Conservation (phyloP, 2,329 filamentous ascomycete genomes). For the Podosphaera fusca region DNA sequence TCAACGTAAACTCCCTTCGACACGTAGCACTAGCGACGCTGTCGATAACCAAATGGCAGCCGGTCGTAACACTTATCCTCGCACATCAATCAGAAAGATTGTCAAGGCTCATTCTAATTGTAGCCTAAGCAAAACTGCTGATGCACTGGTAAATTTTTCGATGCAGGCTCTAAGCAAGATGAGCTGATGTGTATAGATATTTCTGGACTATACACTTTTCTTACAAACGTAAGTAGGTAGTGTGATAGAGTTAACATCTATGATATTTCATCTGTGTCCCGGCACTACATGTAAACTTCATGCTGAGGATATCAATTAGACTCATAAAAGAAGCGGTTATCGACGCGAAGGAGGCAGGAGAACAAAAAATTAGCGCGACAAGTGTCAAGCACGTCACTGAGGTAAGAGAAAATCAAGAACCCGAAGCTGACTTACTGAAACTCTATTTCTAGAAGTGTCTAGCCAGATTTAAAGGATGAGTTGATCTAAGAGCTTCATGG, state of each 20-base stretch:
- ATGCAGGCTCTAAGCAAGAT: constrained; percentile 3
- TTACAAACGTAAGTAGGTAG: constrained; percentile 33
- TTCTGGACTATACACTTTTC: constrained; percentile 64
- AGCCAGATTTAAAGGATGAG: constrained; percentile 15
- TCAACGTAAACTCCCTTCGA: too few relatives aligned
- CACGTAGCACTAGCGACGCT: too few relatives aligned
- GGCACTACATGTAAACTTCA: not conserved
- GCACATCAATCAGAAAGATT: constrained; percentile 68
- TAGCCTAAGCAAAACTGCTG: constrained; percentile 62
- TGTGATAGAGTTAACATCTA: not conserved
- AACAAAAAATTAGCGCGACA: constrained; percentile 49
- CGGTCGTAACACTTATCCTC: constrained; percentile 57
- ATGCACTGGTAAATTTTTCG: constrained; percentile 43
- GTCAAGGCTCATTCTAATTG: constrained; percentile 71
- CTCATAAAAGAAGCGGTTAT: constrained; percentile 63
- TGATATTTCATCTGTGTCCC: not conserved
- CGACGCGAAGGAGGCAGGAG: constrained; percentile 48
- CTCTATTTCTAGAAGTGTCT: constrained; percentile 8
- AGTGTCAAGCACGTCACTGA: constrained; percentile 58
- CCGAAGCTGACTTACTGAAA: not conserved
- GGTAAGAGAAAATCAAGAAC: constrained; percentile 22
- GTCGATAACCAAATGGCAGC: constrained; percentile 10
- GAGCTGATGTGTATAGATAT: constrained; percentile 32
- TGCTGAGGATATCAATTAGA: not conserved
- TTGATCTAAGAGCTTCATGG: not conserved